A percentile compares a stretch with the other conserved stretches of the same genome.
phyloP scores from a whole-genome alignment of 2,329 filamentous ascomycete species.

The Stemphylium vesicarium region DNA sequence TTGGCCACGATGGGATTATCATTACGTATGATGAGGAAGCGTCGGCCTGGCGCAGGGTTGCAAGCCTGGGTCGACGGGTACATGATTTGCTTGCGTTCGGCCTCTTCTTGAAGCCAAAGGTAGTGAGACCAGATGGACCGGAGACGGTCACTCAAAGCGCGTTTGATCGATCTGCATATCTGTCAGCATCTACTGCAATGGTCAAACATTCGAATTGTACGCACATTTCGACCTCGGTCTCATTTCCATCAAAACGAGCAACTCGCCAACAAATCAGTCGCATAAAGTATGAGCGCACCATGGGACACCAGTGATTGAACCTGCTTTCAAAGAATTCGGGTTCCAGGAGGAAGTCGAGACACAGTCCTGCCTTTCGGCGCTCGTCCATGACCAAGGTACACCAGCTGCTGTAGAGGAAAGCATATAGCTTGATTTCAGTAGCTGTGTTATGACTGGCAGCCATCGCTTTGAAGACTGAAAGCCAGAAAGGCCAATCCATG shows the following conservation, averaged over 20 bases:
- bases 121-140: constrained; percentile 80
- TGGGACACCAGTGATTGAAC: constrained; percentile 94
- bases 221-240: constrained; percentile 71
- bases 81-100: constrained; percentile 62
- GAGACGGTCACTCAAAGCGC: constrained; percentile 70
- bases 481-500: constrained; percentile 84
- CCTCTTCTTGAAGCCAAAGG: constrained; percentile 72
- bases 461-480: constrained; percentile 79
- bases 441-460: constrained; percentile 85
- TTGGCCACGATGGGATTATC: constrained; percentile 66
- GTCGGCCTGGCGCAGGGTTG: constrained; percentile 81
- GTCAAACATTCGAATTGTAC: constrained; percentile 41
- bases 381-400: constrained; percentile 70
- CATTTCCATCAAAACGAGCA: constrained; percentile 74
- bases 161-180: constrained; percentile 69
- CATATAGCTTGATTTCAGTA: constrained; percentile 83
- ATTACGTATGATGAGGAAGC: constrained; percentile 87
- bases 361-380: constrained; percentile 71
- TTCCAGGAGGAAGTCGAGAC: constrained; percentile 75
- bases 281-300: constrained; percentile 94
- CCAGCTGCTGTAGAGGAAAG: constrained; percentile 84
- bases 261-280: constrained; percentile 88
- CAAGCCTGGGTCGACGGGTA: constrained; percentile 80
- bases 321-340: constrained; percentile 78
- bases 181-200: constrained; percentile 20